Percentiles rank a stretch among this genome's conserved stretches.
Conservation (phyloP, 768 basidiomycete genomes). For the Sarcodon sp. region DNA sequence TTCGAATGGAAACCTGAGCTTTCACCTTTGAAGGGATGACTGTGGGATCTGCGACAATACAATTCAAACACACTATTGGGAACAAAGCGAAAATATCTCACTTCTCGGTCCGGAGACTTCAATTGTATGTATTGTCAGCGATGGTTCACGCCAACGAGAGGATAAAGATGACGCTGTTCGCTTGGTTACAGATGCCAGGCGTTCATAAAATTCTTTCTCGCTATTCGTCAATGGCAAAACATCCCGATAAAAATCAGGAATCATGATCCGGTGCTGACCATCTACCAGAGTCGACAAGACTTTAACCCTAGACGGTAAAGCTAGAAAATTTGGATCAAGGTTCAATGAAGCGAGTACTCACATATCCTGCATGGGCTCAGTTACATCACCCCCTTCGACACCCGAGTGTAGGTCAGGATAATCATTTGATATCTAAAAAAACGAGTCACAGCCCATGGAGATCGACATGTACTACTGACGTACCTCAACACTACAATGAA, state of each 20-base stretch:
- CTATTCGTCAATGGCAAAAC: constrained; percentile 58
- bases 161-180: constrained; percentile 56
- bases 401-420: constrained; percentile 87
- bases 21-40: constrained; percentile 79
- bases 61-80: neutral
- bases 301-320: constrained; percentile 41
- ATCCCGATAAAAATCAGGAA: constrained; percentile 76
- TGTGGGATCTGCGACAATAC: constrained; percentile 46
- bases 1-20: constrained; percentile 81
- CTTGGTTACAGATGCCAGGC: constrained; percentile 57
- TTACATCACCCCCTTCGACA: constrained; percentile 78
- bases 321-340: neutral
- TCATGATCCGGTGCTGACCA: constrained; percentile 40
- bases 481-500: constrained; percentile 75
- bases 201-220: constrained; percentile 56
- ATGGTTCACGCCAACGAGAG: constrained; percentile 83
- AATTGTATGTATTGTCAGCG: constrained; percentile 79
- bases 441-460: neutral
- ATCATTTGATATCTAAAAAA: constrained; percentile 47
- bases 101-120: constrained; percentile 74
- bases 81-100: constrained; percentile 18
- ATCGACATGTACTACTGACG: constrained; percentile 1
- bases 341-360: constrained; percentile 18
- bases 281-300: constrained; percentile 63
- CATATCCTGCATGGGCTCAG: constrained; percentile 94